Conservation (phyloP, 140 eudicot genomes). For the Erigeron philadelphicus region DNA sequence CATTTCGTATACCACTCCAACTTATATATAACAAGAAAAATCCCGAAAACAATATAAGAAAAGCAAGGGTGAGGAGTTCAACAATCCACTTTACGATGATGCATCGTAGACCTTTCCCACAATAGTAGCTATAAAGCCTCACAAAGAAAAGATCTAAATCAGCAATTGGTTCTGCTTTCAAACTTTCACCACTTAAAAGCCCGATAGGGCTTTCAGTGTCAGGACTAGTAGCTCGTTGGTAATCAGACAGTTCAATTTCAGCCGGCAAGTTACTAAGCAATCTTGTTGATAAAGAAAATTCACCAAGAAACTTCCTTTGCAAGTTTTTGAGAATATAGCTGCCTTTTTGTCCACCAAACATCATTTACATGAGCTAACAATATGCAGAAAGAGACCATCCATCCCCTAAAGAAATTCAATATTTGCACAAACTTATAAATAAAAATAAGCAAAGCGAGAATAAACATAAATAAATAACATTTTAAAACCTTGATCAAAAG, state of each 20-base stretch:
- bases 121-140: constrained; percentile 69
- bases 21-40: constrained; percentile 9
- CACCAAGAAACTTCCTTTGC: constrained; percentile 13
- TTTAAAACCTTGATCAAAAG: neutral
- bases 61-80: constrained; percentile 39
- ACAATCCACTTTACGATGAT: constrained; percentile 76
- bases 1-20: constrained; percentile 13
- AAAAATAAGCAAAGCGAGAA: neutral
- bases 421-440: neutral
- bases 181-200: constrained; percentile 42
- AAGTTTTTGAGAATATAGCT: neutral
- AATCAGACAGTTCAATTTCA: constrained; percentile 16
- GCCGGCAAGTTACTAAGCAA: neutral
- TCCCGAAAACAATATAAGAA: constrained; percentile 11
- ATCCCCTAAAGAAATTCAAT: neutral
- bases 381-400: neutral
- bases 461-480: too few species aligned
- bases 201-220: constrained; percentile 7
- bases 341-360: constrained; percentile 8
- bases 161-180: constrained; percentile 52
- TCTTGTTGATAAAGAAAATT: constrained; percentile 4
- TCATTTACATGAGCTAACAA: neutral
- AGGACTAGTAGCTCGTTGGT: constrained; percentile 10
- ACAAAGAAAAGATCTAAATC: constrained; percentile 71
- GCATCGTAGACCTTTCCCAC: constrained; percentile 85